Evolutionary conservation across 192 early-diverging fungal species (phyloP).

Genomic region (Backusella luteola): DNA sequence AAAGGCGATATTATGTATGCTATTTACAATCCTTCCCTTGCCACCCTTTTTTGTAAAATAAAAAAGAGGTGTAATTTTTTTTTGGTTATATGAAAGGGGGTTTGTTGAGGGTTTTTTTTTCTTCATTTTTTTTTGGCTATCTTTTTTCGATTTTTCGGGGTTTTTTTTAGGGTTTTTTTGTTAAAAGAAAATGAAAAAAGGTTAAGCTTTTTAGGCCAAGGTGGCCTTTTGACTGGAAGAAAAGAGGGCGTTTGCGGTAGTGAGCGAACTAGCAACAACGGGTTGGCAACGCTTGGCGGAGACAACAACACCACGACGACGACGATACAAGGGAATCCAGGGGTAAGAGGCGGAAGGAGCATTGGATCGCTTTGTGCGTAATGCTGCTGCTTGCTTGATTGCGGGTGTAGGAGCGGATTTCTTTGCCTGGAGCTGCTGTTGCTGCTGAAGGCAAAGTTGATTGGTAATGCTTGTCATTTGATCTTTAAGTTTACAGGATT

Average conservation of each 20-base stretch:
- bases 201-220: neutral
- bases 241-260: constrained; percentile 7
- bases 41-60: neutral
- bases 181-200: neutral
- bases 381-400: neutral
- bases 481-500: constrained; percentile 16
- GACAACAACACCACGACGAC: constrained; percentile 19
- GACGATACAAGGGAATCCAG: constrained; percentile 23
- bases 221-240: neutral
- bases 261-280: constrained; percentile 12
- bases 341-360: constrained; percentile 20
- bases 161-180: neutral
- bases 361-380: constrained; percentile 6
- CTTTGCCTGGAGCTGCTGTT: constrained; percentile 1
- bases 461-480: constrained; percentile 6
- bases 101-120: neutral
- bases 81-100: neutral
- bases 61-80: neutral
- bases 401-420: neutral
- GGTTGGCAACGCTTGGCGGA: constrained; percentile 20
- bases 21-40: constrained; percentile 24
- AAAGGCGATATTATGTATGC: neutral
- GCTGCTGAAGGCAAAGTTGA: neutral
- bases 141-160: neutral
- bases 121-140: constrained; percentile 4